Percentiles rank a stretch among this genome's conserved stretches.
phyloP scores from a whole-genome alignment of 1,139 yeast genomes.

The Geotrichum citri-aurantii region DNA sequence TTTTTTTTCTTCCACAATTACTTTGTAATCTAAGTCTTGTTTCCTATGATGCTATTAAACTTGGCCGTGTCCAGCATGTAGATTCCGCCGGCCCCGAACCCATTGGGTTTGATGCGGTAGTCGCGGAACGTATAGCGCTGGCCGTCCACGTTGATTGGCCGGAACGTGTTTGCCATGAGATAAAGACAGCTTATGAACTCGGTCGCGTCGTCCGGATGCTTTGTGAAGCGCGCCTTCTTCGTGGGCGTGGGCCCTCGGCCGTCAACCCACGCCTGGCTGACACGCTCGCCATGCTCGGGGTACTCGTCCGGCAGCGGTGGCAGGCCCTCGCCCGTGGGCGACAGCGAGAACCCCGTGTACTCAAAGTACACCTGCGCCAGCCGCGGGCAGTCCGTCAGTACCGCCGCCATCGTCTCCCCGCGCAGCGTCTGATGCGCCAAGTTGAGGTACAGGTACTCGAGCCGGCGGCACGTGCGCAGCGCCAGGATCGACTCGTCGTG shows the following conservation, averaged over 20 bases:
- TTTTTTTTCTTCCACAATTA: too few species aligned
- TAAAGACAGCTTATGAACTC: not conserved
- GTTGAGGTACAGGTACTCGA: conserved; percentile 2
- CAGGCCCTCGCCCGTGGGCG: not conserved
- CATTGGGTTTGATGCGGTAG: conserved; percentile 3
- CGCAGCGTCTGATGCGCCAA: not conserved
- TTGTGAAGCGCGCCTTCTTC: not conserved
- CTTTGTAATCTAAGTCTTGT: too few species aligned
- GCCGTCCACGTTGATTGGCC: conserved; percentile 1
- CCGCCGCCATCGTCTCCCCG: not conserved
- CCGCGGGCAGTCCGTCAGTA: not conserved
- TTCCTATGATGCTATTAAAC: not conserved
- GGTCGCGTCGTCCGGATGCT: not conserved
- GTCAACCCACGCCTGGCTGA: not conserved
- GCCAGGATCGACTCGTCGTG: not conserved
- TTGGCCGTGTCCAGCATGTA: not conserved
- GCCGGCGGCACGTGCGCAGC: not conserved
- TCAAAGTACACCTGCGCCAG: not conserved
- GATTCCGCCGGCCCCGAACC: conserved; percentile 5
- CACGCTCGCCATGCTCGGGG: not conserved
- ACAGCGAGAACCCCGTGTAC: not conserved
- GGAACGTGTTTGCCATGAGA: not conserved
- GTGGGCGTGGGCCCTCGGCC: not conserved
- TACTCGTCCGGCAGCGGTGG: not conserved
- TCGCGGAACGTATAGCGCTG: not conserved